These are phyloP conservation scores for Pleurotus cornucopiae DNA, from an alignment of 768 basidiomycete genomes.

Conservation along the genomic window DNA sequence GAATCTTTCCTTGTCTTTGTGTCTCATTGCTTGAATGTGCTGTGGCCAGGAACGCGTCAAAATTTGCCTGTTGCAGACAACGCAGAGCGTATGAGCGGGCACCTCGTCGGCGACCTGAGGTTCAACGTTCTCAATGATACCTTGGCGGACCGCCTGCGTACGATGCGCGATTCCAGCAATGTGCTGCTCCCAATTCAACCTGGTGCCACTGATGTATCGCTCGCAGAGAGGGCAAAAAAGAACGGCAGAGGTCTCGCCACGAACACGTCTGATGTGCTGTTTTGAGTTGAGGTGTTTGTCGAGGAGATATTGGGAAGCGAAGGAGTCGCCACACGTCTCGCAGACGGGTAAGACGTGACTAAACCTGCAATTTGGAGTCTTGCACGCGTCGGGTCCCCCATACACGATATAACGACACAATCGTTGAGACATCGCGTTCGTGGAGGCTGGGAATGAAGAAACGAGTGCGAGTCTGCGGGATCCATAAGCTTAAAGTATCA, in stretches of 20 bases:
- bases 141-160: conserved; percentile 10
- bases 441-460: too few species aligned
- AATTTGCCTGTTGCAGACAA: conserved; percentile 23
- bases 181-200: conserved; percentile 22
- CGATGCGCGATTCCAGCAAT: conserved; percentile 16
- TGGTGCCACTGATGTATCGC: conserved; percentile 14
- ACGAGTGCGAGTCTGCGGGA: too few species aligned
- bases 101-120: conserved; percentile 24
- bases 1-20: conserved; percentile 33
- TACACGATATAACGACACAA: conserved; percentile 1
- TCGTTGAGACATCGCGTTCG: not conserved
- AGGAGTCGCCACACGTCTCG: conserved; percentile 29
- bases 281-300: conserved; percentile 25
- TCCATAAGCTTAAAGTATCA: too few species aligned
- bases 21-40: conserved; percentile 26
- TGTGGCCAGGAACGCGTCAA: conserved; percentile 23
- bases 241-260: conserved; percentile 14
- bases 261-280: conserved; percentile 25
- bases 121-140: conserved; percentile 20
- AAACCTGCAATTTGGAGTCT: not conserved
- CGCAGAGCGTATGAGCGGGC: conserved; percentile 21
- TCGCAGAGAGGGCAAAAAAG: conserved; percentile 29
- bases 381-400: not conserved
- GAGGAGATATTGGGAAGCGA: conserved; percentile 17
- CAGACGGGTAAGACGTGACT: conserved; percentile 1